These are phyloP conservation scores for Podaxis pistillaris DNA, from an alignment of 768 basidiomycete species.

Conservation along the genomic window DNA sequence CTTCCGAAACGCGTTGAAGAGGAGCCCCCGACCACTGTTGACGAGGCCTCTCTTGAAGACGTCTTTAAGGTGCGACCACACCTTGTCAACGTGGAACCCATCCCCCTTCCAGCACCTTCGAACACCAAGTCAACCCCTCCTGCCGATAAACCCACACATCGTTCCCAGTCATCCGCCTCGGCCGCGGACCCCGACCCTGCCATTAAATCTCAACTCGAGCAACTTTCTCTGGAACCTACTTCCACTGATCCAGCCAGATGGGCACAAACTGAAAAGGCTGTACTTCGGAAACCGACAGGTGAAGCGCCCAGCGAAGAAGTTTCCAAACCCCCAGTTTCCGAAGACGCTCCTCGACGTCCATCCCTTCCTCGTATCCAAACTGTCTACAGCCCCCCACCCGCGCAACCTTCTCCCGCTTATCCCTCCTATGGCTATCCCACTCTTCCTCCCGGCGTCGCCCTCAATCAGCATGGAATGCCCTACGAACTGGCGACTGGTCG, in stretches of 20 bases:
- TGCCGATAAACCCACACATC: slow-evolving; percentile 13
- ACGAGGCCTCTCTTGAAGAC: slow-evolving; percentile 42
- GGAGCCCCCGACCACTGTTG: slow-evolving; percentile 27
- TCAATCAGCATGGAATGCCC: slow-evolving; percentile 75
- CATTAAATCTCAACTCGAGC: slow-evolving; percentile 38
- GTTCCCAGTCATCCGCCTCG: neutral
- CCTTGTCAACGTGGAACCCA: slow-evolving; percentile 37
- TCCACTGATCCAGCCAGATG: slow-evolving; percentile 33
- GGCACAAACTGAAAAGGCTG: slow-evolving; percentile 48
- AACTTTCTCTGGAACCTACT: slow-evolving; percentile 33
- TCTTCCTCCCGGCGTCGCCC: slow-evolving; percentile 72
- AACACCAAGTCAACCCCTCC: slow-evolving; percentile 18
- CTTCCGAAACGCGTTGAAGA: slow-evolving; percentile 44
- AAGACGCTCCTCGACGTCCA: slow-evolving; percentile 27
- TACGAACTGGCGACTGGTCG: slow-evolving; percentile 83
- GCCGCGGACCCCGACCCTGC: slow-evolving; percentile 25
- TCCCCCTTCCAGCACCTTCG: slow-evolving; percentile 25
- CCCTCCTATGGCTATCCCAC: slow-evolving; percentile 63
- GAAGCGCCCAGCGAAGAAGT: slow-evolving; percentile 15
- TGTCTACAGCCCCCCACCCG: slow-evolving; percentile 40
- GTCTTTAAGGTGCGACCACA: slow-evolving; percentile 57
- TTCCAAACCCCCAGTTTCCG: slow-evolving; percentile 23
- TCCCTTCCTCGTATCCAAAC: slow-evolving; percentile 41
- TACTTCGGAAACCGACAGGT: slow-evolving; percentile 35
- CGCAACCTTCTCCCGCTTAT: slow-evolving; percentile 55